Conservation (phyloP, 495 filamentous ascomycete species). For the Sabuloglossum arenarium region DNA sequence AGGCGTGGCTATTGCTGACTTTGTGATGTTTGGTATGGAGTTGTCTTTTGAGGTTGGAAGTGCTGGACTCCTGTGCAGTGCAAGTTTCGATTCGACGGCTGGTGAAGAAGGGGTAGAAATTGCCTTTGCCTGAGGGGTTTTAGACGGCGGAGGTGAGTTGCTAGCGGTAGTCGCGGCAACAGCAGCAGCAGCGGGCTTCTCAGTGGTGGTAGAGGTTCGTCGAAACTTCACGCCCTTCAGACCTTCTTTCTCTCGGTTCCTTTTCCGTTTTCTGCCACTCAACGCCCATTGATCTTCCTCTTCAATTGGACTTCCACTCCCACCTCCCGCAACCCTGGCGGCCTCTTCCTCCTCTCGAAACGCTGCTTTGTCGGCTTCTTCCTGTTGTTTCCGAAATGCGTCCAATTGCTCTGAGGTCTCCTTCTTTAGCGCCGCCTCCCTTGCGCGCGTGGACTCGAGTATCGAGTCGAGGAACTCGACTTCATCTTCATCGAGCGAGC, state of each 20-base stretch:
- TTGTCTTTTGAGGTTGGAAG: neutral
- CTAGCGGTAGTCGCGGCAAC: neutral
- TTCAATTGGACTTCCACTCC: conserved; percentile 9
- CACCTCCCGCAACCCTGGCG: conserved; percentile 12
- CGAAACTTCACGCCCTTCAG: conserved; percentile 35
- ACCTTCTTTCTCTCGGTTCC: conserved; percentile 30
- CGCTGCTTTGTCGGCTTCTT: conserved; percentile 36
- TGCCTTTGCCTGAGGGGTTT: neutral
- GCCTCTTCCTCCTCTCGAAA: conserved; percentile 18
- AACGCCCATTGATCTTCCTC: conserved; percentile 34
- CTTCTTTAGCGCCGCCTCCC: conserved; percentile 52
- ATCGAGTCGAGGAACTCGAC: conserved; percentile 77
- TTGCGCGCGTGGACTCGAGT: conserved; percentile 39
- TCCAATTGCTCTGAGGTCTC: conserved; percentile 58
- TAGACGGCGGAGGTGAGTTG: neutral
- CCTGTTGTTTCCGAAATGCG: conserved; percentile 44
- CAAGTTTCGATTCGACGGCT: neutral
- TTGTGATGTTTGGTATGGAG: neutral
- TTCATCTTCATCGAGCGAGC: conserved; percentile 82
- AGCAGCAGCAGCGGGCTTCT: conserved; percentile 1
- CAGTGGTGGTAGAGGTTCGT: conserved; percentile 21
- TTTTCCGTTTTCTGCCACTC: conserved; percentile 36
- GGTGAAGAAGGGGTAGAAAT: neutral
- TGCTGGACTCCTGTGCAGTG: neutral
- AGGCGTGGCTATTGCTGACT: neutral